A percentile compares a stretch with the other conserved stretches of the same genome.
These are phyloP conservation scores for Cystoderma amianthinum DNA, from an alignment of 768 basidiomycete species.

Conservation along the genomic window DNA sequence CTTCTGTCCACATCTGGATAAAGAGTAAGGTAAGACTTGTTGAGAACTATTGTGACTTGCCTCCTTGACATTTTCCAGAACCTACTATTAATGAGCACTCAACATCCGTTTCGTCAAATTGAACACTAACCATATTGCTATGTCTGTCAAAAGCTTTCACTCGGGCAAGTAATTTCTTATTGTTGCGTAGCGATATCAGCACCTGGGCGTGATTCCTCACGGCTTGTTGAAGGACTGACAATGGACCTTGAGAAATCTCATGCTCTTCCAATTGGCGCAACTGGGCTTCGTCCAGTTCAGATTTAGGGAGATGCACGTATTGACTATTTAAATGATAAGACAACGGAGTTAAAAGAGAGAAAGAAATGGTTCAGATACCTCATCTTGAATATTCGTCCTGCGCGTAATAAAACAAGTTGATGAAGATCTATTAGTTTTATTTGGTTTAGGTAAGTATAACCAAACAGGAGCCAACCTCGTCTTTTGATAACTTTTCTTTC, in stretches of 20 bases:
- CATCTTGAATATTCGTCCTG: slow-evolving; percentile 16
- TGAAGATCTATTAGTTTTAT: not conserved
- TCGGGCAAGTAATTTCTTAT: slow-evolving; percentile 92
- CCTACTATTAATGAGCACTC: too few species aligned
- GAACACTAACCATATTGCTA: slow-evolving; percentile 84
- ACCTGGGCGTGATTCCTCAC: slow-evolving; percentile 98
- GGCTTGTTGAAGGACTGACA: slow-evolving; percentile 94
- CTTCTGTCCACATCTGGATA: slow-evolving; percentile 99
- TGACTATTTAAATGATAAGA: slow-evolving; percentile 68
- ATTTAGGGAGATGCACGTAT: slow-evolving; percentile 94
- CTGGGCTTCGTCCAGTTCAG: slow-evolving; percentile 96
- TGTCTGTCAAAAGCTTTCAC: slow-evolving; percentile 99
- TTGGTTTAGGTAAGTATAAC: slow-evolving; percentile 7
- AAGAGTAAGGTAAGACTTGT: too few species aligned
- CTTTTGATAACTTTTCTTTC: slow-evolving; percentile 6
- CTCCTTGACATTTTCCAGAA: slow-evolving; percentile 98
- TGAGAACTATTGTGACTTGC: too few species aligned
- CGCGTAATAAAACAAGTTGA: slow-evolving; percentile 8
- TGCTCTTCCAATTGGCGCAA: slow-evolving; percentile 95
- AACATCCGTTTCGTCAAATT: too few species aligned
- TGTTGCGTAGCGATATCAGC: slow-evolving; percentile 93
- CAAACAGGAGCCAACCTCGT: slow-evolving; percentile 31
- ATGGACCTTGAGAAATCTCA: slow-evolving; percentile 96
- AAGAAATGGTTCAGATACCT: slow-evolving; percentile 20
- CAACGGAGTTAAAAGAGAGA: slow-evolving; percentile 5